Evolutionary conservation across 768 basidiomycete species (phyloP).

Genomic region (Russula foetens): DNA sequence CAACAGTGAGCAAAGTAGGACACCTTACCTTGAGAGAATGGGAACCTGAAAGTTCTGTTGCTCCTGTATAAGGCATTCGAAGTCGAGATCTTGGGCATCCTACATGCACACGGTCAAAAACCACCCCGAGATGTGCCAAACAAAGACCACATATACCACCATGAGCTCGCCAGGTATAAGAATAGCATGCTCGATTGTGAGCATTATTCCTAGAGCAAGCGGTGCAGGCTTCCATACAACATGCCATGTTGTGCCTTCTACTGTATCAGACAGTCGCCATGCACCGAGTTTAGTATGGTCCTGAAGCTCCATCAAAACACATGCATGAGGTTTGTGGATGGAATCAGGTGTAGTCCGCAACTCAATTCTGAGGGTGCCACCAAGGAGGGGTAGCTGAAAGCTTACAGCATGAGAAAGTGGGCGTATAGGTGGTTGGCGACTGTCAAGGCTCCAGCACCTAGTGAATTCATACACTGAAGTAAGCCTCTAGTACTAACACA

Average conservation of each 20-base stretch:
- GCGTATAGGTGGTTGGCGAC: no score
- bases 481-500: no score
- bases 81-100: conserved; percentile 66
- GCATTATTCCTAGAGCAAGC: conserved; percentile 52
- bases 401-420: no score
- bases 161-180: conserved; percentile 36
- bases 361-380: conserved; percentile 67
- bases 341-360: conserved; percentile 51
- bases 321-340: conserved; percentile 44
- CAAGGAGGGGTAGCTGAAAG: conserved; percentile 47
- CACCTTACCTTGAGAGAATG: no score
- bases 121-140: background rate
- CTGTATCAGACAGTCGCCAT: conserved; percentile 57
- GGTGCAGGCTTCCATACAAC: conserved; percentile 72
- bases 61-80: conserved; percentile 60
- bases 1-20: no score
- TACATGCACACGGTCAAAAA: conserved; percentile 20
- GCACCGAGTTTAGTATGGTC: conserved; percentile 50
- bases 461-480: no score
- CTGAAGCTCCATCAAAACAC: conserved; percentile 54
- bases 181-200: conserved; percentile 41
- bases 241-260: conserved; percentile 58
- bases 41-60: no score
- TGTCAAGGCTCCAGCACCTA: no score
- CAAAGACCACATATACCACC: conserved; percentile 43